phyloP scores from a whole-genome alignment of 768 basidiomycete genomes.

The Podaxis sp. region DNA sequence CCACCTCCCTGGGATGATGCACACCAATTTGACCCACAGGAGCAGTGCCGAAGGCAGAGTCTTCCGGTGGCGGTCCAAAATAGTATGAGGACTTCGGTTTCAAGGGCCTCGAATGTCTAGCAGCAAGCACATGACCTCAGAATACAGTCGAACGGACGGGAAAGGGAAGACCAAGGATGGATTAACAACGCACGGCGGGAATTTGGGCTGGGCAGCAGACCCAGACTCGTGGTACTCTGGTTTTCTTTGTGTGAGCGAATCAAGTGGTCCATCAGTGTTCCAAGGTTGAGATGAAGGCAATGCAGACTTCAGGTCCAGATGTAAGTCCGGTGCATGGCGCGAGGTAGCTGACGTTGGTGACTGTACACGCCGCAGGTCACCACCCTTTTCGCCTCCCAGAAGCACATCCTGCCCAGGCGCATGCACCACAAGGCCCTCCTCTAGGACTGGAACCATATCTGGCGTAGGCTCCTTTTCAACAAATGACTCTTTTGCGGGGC shows the following conservation, averaged over 20 bases:
- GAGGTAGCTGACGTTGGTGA: slow-evolving; percentile 29
- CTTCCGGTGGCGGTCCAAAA: slow-evolving; percentile 75
- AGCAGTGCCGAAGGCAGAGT: slow-evolving; percentile 76
- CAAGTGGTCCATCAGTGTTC: slow-evolving; percentile 52
- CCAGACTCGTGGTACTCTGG: slow-evolving; percentile 44
- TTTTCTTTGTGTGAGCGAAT: slow-evolving; percentile 35
- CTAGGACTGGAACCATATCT: slow-evolving; percentile 5
- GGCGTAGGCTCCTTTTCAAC: neutral
- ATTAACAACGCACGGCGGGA: slow-evolving; percentile 20
- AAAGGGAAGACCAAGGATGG: slow-evolving; percentile 16
- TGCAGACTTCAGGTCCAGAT: slow-evolving; percentile 38
- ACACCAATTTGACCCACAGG: slow-evolving; percentile 85
- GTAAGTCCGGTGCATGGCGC: slow-evolving; percentile 43
- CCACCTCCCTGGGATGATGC: slow-evolving; percentile 89
- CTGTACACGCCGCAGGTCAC: slow-evolving; percentile 4
- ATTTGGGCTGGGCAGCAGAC: slow-evolving; percentile 36
- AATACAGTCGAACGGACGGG: neutral
- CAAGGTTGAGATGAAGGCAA: slow-evolving; percentile 61
- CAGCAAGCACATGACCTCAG: neutral
- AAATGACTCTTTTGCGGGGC: slow-evolving; percentile 4
- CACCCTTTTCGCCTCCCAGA: slow-evolving; percentile 3
- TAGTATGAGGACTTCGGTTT: slow-evolving; percentile 84
- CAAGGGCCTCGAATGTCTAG: slow-evolving; percentile 41
- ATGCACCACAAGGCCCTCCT: slow-evolving; percentile 23
- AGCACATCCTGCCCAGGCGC: neutral